Conservation (phyloP, 306 rosid species). For the Acacia melanoxylon region DNA sequence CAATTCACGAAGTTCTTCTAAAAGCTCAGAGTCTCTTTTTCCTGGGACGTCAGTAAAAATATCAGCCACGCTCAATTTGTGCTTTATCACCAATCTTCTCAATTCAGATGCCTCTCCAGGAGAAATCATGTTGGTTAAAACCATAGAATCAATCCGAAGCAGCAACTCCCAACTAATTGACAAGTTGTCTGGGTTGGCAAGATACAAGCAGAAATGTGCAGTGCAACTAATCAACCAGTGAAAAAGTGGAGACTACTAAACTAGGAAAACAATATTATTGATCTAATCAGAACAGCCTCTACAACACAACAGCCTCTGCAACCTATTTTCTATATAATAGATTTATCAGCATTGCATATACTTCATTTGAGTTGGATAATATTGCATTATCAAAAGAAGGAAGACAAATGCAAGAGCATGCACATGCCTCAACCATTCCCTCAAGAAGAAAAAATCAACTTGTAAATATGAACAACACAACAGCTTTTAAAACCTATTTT, state of each 20-base stretch:
- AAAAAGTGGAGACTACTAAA: conserved; percentile 5
- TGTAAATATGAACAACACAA: conserved; percentile 16
- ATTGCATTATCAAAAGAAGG: background rate
- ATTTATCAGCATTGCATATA: background rate
- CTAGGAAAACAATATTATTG: background rate
- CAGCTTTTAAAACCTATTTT: conserved; percentile 10
- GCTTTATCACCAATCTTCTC: conserved; percentile 62
- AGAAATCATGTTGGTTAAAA: conserved; percentile 56
- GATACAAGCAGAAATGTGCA: conserved; percentile 32
- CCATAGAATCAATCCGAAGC: conserved; percentile 86
- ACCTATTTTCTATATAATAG: background rate
- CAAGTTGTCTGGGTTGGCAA: conserved; percentile 58
- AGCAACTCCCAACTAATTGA: conserved; percentile 69
- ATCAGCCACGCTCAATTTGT: conserved; percentile 56
- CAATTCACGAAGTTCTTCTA: conserved; percentile 68
- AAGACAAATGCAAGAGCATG: background rate
- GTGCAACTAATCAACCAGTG: conserved; percentile 27
- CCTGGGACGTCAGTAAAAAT: conserved; percentile 35
- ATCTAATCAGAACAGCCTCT: background rate
- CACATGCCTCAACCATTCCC: conserved; percentile 9
- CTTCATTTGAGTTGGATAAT: background rate
- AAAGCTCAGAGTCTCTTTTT: conserved; percentile 59
- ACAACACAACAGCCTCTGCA: conserved; percentile 12
- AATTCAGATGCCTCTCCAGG: conserved; percentile 64
- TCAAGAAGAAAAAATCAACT: background rate